A percentile compares a stretch with the other conserved stretches of the same genome.
These are phyloP conservation scores for Phaeotremella skinneri DNA, from an alignment of 768 basidiomycete species.

Conservation along the genomic window DNA sequence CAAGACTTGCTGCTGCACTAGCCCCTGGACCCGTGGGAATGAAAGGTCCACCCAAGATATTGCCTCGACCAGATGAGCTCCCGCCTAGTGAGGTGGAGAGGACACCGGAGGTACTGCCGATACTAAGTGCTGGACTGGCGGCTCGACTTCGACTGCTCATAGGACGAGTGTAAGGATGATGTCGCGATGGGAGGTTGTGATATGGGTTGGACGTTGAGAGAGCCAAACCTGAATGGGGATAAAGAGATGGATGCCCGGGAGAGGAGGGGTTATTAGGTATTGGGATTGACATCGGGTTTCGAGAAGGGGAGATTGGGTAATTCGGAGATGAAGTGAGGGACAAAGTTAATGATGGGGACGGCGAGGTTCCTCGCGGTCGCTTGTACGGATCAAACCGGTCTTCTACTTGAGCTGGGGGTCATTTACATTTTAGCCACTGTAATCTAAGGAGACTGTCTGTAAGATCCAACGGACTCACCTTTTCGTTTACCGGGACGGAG, in stretches of 20 bases:
- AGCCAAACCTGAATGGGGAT: slow-evolving; percentile 20
- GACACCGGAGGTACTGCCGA: slow-evolving; percentile 34
- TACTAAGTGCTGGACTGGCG: slow-evolving; percentile 40
- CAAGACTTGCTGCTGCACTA: neutral
- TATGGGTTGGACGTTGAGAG: slow-evolving; percentile 7
- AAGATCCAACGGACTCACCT: slow-evolving; percentile 27
- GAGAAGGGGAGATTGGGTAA: slow-evolving; percentile 38
- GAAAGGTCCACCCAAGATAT: slow-evolving; percentile 18
- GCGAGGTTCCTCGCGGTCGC: slow-evolving; percentile 40
- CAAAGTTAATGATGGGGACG: slow-evolving; percentile 7
- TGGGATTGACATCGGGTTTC: slow-evolving; percentile 24
- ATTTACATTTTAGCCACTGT: no score
- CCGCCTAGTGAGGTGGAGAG: slow-evolving; percentile 21
- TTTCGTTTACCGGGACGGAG: slow-evolving; percentile 46
- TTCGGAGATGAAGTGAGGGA: slow-evolving; percentile 3
- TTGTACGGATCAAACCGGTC: slow-evolving; percentile 49
- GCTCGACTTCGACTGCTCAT: slow-evolving; percentile 34
- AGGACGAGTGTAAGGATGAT: slow-evolving; percentile 36
- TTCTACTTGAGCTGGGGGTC: slow-evolving; percentile 39
- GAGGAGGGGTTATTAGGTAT: slow-evolving; percentile 31
- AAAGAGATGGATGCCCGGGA: slow-evolving; percentile 24
- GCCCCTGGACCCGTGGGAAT: slow-evolving; percentile 8
- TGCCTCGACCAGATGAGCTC: neutral
- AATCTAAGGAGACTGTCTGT: neutral
- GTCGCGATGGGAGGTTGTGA: slow-evolving; percentile 10